Conservation (phyloP, 2,329 filamentous ascomycete species). For the Mariannaea sp. region DNA sequence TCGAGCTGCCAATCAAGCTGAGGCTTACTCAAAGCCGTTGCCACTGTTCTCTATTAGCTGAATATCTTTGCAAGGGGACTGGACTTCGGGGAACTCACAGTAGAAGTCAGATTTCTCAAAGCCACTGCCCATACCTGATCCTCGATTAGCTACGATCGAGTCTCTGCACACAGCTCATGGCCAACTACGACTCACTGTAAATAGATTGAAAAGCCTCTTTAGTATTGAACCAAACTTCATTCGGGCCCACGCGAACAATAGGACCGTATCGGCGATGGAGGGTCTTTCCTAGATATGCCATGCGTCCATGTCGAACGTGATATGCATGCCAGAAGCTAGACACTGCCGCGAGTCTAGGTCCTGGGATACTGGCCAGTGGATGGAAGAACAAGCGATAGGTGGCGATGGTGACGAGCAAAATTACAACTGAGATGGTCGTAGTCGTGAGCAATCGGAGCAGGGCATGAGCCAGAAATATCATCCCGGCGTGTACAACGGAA, state of each 20-base stretch:
- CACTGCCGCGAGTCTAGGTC: slow-evolving; percentile 52
- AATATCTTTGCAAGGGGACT: background rate
- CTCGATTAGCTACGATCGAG: background rate
- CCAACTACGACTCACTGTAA: slow-evolving; percentile 51
- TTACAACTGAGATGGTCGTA: slow-evolving; percentile 10
- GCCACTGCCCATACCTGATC: slow-evolving; percentile 50
- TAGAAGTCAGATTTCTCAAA: slow-evolving; percentile 60
- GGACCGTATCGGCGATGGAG: slow-evolving; percentile 56
- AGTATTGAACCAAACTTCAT: slow-evolving; percentile 59
- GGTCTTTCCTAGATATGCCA: slow-evolving; percentile 47
- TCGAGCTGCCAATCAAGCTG: slow-evolving; percentile 46
- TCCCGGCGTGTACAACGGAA: slow-evolving; percentile 3
- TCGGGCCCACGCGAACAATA: slow-evolving; percentile 57
- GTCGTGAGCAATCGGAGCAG: slow-evolving; percentile 1
- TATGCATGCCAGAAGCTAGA: slow-evolving; percentile 55
- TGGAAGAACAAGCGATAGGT: slow-evolving; percentile 51
- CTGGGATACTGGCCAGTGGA: slow-evolving; percentile 51
- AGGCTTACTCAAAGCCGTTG: slow-evolving; percentile 52
- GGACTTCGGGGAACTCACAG: slow-evolving; percentile 41
- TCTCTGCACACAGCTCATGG: too few relatives aligned
- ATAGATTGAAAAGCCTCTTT: slow-evolving; percentile 53
- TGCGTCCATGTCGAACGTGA: slow-evolving; percentile 50
- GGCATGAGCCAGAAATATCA: slow-evolving; percentile 3
- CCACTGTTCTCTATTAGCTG: slow-evolving; percentile 41
- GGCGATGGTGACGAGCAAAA: slow-evolving; percentile 26